Evolutionary conservation across 108 stramenopile species (phyloP), one percentile per base, ranked within the genome.

Genomic region (Nitzschia palea): DNA sequence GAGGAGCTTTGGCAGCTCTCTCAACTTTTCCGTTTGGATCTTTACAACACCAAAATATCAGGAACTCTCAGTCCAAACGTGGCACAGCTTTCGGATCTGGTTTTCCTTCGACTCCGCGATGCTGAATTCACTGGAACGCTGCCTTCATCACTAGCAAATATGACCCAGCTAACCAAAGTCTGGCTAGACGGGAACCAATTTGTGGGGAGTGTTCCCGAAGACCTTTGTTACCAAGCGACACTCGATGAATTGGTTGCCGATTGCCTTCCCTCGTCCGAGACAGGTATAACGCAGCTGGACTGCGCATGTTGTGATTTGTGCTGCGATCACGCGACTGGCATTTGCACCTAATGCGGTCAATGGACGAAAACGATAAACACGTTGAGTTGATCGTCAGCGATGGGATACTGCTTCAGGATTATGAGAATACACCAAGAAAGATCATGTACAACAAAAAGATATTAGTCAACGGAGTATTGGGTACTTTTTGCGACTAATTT

Each of bases 11-110:
- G 51, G 30, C 18, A 53, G 15, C 44, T 73, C 37, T 20, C 60
- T 3, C 12, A 35, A 30, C 22, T 73, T 25, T 57, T 28, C 44
- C 63, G 62, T 26, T 28, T 79, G 8, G 67, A 67, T 43, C 30
- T 74, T 0, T 50, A 51, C 29, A 26, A 70, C 15, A 62, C 61
- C 14, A 27, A 67, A 2, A 23, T 80, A 5, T 58, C 44, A 17
- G 79, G 79, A 29, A 74, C 73, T 20, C 29, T 80, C 31, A 64
- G 63, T 40, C 23, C 61, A 14, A 64, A 62, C 9, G 44, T 74
- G n/a, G 64, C 34, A 3, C 58, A 67, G 44, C 48, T 80, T 30
- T 34, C 45, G 30, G 47, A 36, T 14, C 44, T 72, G 17, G 18
- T 44, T 4, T 28, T 17, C 20, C 35, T 79, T 15, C 68, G 73